Evolutionary conservation across 345 rosid genomes (phyloP).

Genomic region (Heritiera littoralis): DNA sequence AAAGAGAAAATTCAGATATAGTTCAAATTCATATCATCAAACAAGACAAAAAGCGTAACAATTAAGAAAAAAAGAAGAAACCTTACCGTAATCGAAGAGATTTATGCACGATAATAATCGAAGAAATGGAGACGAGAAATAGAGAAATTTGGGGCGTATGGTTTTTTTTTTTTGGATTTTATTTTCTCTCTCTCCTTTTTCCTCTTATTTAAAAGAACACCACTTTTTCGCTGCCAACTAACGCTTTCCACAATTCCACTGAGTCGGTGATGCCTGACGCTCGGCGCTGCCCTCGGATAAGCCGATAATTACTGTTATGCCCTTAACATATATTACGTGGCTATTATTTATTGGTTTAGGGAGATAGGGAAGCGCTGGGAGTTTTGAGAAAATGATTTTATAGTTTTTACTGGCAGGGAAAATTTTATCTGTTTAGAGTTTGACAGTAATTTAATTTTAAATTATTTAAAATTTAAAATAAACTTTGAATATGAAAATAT

Average conservation of each 20-base stretch:
- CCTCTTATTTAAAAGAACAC: not conserved
- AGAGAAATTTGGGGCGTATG: not conserved
- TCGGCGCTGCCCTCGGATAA: not conserved
- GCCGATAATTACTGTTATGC: not conserved
- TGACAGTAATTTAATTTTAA: too few relatives aligned
- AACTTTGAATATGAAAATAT: too few relatives aligned
- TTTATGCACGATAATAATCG: not conserved
- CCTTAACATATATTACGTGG: not conserved
- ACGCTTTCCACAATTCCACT: constrained; percentile 14
- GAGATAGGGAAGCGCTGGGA: not conserved
- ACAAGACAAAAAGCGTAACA: not conserved
- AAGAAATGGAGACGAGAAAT: not conserved
- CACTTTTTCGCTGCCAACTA: constrained; percentile 9
- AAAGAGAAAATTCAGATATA: not conserved
- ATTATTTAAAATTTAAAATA: too few relatives aligned
- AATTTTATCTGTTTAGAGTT: too few relatives aligned
- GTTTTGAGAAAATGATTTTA: not conserved
- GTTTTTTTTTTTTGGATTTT: not conserved
- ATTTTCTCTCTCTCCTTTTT: too few relatives aligned
- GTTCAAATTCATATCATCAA: not conserved
- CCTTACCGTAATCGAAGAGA: not conserved
- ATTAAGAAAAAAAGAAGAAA: too few relatives aligned
- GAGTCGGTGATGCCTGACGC: not conserved
- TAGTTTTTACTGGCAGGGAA: too few relatives aligned
- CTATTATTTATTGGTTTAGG: not conserved